A percentile compares a stretch with the other conserved stretches of the same genome.
Conservation (phyloP, 306 rosid genomes). For the Cyamopsis tetragonoloba region DNA sequence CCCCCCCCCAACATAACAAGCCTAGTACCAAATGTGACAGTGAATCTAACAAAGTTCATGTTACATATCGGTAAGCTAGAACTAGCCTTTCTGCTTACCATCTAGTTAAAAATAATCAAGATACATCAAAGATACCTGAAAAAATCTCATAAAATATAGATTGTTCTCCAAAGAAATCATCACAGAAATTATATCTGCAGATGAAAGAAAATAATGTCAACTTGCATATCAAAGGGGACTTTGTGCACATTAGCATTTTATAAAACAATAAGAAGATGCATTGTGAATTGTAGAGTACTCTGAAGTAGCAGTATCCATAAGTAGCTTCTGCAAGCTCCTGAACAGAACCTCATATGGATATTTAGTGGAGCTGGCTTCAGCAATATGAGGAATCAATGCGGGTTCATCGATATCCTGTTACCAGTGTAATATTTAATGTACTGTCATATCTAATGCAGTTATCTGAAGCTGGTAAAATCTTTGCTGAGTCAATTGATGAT, state of each 20-base stretch:
- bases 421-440: neutral
- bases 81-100: neutral
- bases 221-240: neutral
- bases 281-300: constrained; percentile 55
- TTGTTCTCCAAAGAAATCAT: constrained; percentile 73
- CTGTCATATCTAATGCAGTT: constrained; percentile 6
- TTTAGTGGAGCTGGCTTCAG: constrained; percentile 82
- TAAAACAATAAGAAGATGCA: constrained; percentile 18
- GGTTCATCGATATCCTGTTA: constrained; percentile 84
- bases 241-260: constrained; percentile 3
- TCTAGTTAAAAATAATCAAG: neutral
- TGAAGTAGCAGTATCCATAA: constrained; percentile 89
- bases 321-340: constrained; percentile 90
- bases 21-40: neutral
- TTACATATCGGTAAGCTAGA: constrained; percentile 6
- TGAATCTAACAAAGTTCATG: constrained; percentile 16
- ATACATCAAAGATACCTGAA: constrained; percentile 49
- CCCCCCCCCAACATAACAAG: too few relatives aligned
- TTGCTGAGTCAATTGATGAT: neutral
- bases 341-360: constrained; percentile 87
- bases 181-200: constrained; percentile 77
- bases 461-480: neutral
- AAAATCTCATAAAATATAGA: constrained; percentile 70
- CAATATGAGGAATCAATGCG: constrained; percentile 84
- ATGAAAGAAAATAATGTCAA: constrained; percentile 27